A percentile compares a stretch with the other conserved stretches of the same genome.
Evolutionary conservation across 257 asterid genomes (phyloP).

Genomic region (Voacanga thouarsii): DNA sequence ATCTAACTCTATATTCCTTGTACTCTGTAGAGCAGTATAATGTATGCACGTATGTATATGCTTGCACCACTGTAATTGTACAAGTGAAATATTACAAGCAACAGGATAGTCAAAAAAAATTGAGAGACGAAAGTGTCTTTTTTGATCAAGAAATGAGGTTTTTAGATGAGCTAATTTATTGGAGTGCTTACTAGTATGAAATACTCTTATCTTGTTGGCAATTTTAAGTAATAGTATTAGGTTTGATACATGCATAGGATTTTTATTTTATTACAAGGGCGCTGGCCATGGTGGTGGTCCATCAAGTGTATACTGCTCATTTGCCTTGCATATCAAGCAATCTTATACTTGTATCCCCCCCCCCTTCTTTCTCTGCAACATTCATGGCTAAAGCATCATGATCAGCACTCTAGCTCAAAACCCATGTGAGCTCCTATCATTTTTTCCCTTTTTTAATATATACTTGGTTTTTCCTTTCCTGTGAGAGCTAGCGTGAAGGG

Average conservation of each 20-base stretch:
- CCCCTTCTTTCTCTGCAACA: constrained; percentile 31
- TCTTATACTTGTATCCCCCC: constrained; percentile 21
- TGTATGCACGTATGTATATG: no score
- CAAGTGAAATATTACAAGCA: no score
- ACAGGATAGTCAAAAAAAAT: no score
- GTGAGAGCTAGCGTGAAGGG: constrained; percentile 8
- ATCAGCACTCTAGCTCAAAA: constrained; percentile 63
- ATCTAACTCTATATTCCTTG: no score
- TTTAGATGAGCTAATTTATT: not conserved
- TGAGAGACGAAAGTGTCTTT: no score
- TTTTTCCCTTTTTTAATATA: constrained; percentile 36
- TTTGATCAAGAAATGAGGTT: not conserved
- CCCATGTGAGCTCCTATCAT: constrained; percentile 84
- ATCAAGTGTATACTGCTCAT: constrained; percentile 52
- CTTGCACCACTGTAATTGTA: no score
- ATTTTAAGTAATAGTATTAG: not conserved
- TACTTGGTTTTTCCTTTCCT: not conserved
- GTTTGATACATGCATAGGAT: not conserved
- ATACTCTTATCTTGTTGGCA: not conserved
- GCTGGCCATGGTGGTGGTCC: constrained; percentile 57
- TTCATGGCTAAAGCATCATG: constrained; percentile 67
- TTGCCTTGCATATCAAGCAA: constrained; percentile 95
- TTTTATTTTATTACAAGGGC: not conserved
- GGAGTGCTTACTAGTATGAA: not conserved
- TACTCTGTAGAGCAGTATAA: no score